Evolutionary conservation across 768 basidiomycete species (phyloP).

Genomic region (Brasilioporus rufonigricans): DNA sequence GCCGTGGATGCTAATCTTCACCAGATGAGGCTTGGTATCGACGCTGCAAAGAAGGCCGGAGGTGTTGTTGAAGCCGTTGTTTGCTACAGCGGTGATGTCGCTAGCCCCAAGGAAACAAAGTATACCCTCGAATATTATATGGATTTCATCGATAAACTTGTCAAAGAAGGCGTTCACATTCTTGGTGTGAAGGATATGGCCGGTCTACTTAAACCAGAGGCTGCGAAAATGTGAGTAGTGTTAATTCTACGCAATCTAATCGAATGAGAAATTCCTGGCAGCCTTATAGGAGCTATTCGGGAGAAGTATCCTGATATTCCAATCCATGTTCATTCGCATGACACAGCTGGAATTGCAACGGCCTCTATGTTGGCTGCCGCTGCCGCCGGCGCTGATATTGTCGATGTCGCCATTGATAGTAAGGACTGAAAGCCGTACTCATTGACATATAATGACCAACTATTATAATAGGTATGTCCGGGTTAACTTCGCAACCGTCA

Average conservation of each 20-base stretch:
- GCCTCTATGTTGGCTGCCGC: conserved; percentile 98
- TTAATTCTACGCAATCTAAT: background rate
- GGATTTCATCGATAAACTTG: conserved; percentile 90
- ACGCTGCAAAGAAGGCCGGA: conserved; percentile 99
- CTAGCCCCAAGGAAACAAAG: conserved; percentile 91
- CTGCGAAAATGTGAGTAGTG: conserved; percentile 76
- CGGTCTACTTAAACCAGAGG: conserved; percentile 91
- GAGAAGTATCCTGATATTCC: conserved; percentile 96
- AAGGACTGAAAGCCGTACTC: conserved; percentile 30
- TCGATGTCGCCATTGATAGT: conserved; percentile 99
- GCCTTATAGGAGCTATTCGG: conserved; percentile 91
- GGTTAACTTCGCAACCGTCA: conserved; percentile 95
- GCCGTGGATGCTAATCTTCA: conserved; percentile 12
- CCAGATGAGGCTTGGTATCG: conserved; percentile 96
- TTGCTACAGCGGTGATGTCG: conserved; percentile 98
- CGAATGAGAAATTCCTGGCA: conserved; percentile 29
- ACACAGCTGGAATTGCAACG: conserved; percentile 96
- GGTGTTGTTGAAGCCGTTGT: conserved; percentile 97
- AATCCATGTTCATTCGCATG: conserved; percentile 99
- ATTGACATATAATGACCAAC: conserved; percentile 9
- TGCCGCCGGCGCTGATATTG: conserved; percentile 95
- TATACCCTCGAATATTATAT: conserved; percentile 98
- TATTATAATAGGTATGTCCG: conserved; percentile 75
- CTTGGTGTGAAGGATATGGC: conserved; percentile 99
- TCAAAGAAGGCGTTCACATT: conserved; percentile 93